Evolutionary conservation across 257 asterid genomes (phyloP).

Genomic region (Sherardia arvensis): DNA sequence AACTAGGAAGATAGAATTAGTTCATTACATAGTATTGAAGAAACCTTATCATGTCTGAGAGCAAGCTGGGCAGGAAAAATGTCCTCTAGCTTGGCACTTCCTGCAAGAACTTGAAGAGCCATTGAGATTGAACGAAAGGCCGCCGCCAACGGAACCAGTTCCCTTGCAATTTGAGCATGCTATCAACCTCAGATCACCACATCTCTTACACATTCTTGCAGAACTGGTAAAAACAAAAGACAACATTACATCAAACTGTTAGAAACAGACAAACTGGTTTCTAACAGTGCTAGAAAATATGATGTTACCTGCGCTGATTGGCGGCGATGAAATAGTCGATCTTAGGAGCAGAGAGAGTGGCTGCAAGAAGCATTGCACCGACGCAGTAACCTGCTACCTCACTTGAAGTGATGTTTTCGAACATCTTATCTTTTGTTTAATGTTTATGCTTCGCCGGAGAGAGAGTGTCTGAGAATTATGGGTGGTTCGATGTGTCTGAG

Average conservation of each 20-base stretch:
- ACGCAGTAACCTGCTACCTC: slow-evolving; percentile 89
- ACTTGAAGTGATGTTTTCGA: slow-evolving; percentile 74
- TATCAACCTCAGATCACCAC: slow-evolving; percentile 71
- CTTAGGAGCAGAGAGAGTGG: slow-evolving; percentile 74
- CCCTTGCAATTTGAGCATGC: slow-evolving; percentile 77
- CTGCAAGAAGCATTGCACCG: slow-evolving; percentile 66
- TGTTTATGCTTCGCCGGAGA: no score
- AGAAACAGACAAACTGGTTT: neutral
- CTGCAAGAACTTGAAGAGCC: neutral
- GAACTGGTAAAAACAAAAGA: slow-evolving; percentile 22
- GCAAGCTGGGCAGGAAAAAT: slow-evolving; percentile 61
- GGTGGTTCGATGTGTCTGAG: neutral
- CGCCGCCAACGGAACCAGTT: slow-evolving; percentile 44
- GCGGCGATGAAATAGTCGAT: slow-evolving; percentile 66
- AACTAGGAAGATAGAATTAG: neutral
- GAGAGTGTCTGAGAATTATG: no score
- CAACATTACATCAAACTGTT: no score
- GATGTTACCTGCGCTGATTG: slow-evolving; percentile 71
- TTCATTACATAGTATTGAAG: neutral
- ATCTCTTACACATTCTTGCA: slow-evolving; percentile 75
- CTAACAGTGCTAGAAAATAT: neutral
- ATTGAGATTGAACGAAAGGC: slow-evolving; percentile 35
- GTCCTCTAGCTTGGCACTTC: slow-evolving; percentile 54
- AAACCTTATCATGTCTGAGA: slow-evolving; percentile 13
- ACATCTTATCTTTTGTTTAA: slow-evolving; percentile 30